Conservation (phyloP, 140 eudicot species). For the Ambrosia hybrid region DNA sequence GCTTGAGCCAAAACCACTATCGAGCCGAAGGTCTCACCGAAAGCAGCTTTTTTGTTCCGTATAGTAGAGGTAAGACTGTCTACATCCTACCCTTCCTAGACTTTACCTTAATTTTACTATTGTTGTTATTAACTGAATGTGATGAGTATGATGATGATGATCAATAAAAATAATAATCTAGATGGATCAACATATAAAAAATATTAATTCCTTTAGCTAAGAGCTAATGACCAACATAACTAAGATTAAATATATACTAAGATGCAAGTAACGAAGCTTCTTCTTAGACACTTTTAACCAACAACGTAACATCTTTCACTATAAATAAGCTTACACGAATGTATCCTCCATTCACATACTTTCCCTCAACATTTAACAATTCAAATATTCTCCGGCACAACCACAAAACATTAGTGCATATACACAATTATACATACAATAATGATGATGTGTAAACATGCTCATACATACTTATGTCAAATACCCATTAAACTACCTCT, state of each 20-base stretch:
- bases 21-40: no score
- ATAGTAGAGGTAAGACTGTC: no score
- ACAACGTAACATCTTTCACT: constrained; percentile 19
- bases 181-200: no score
- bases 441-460: constrained; percentile 40
- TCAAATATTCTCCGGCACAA: constrained; percentile 23
- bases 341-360: constrained; percentile 12
- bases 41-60: no score
- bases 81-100: no score
- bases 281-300: background rate
- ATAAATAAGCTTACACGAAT: constrained; percentile 29
- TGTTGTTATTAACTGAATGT: no score
- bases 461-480: constrained; percentile 37
- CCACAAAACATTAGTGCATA: constrained; percentile 14
- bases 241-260: background rate
- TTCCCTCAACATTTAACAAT: constrained; percentile 3
- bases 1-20: no score
- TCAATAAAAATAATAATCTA: no score
- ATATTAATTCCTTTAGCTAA: no score
- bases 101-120: no score
- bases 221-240: constrained; percentile 9
- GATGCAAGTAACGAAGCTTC: constrained; percentile 21
- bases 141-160: no score
- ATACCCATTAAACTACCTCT: constrained; percentile 38
- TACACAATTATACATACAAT: background rate